Percentiles rank a stretch among this genome's conserved stretches.
Evolutionary conservation across 2,329 filamentous ascomycete genomes (phyloP).

Genomic region (Pseudogymnoascus sp.): DNA sequence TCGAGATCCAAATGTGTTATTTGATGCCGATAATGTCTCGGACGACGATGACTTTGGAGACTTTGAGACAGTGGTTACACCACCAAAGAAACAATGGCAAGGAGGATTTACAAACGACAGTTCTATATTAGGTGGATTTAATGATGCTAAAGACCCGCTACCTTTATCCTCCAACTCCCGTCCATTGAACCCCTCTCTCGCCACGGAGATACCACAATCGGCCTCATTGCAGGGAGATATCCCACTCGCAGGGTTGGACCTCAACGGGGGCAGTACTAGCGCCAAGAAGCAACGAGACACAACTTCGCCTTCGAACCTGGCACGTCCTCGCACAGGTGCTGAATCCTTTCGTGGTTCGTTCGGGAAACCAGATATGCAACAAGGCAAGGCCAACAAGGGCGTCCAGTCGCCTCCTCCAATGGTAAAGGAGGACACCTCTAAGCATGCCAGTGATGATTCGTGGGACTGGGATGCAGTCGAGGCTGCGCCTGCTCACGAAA

Average conservation of each 20-base stretch:
- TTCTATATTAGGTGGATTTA: not conserved
- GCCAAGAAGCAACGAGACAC: conserved; percentile 27
- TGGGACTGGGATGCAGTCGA: conserved; percentile 1
- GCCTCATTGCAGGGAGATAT: conserved; percentile 46
- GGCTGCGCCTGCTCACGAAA: not conserved
- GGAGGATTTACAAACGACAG: not conserved
- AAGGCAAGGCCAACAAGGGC: conserved; percentile 14
- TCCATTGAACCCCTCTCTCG: not conserved
- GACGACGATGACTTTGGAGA: conserved; percentile 58
- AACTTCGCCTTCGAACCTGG: conserved; percentile 19
- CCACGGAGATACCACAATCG: conserved; percentile 33
- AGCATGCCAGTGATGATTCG: not conserved
- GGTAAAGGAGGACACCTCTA: not conserved
- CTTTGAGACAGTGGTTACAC: conserved; percentile 47
- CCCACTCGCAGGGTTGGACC: conserved; percentile 40
- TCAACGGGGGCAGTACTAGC: conserved; percentile 33
- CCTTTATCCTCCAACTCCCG: not conserved
- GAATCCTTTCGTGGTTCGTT: not conserved
- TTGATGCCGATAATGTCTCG: conserved; percentile 29
- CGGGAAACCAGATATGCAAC: not conserved
- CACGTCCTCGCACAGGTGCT: conserved; percentile 10
- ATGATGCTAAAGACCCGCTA: not conserved
- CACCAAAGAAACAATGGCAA: conserved; percentile 14
- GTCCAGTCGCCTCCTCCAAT: not conserved
- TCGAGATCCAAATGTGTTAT: conserved; percentile 20